Conservation (phyloP, 2,329 filamentous ascomycete species). For the Westerdykella ornata region DNA sequence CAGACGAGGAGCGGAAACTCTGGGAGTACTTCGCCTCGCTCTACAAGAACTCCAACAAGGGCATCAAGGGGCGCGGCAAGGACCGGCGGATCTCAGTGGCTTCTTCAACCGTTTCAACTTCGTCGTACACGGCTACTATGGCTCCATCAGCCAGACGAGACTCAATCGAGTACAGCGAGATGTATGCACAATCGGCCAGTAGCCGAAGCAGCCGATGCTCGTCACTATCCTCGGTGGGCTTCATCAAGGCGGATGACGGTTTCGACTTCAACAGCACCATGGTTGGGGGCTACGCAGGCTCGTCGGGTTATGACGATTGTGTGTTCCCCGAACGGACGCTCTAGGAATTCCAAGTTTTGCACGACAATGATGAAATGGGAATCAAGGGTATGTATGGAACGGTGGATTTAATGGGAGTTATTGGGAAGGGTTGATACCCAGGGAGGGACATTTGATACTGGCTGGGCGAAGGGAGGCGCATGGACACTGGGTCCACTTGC, state of each 20-base stretch:
- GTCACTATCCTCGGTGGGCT: slow-evolving; percentile 29
- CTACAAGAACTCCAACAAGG: slow-evolving; percentile 99
- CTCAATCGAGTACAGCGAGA: slow-evolving; percentile 11
- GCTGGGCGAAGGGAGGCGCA: no score
- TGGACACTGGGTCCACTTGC: no score
- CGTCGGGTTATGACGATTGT: slow-evolving; percentile 28
- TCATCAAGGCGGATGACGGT: slow-evolving; percentile 17
- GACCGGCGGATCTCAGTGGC: slow-evolving; percentile 58
- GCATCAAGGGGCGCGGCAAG: slow-evolving; percentile 92
- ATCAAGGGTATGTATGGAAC: no score
- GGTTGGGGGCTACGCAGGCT: slow-evolving; percentile 20
- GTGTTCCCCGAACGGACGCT: slow-evolving; percentile 33
- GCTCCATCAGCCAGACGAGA: slow-evolving; percentile 16
- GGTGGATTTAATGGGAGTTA: no score
- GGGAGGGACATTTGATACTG: no score
- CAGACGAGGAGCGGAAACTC: slow-evolving; percentile 64
- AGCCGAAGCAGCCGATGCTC: slow-evolving; percentile 33
- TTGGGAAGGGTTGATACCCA: no score
- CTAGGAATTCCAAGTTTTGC: slow-evolving; percentile 7
- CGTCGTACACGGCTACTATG: slow-evolving; percentile 17
- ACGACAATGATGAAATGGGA: no score
- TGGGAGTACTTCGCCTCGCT: slow-evolving; percentile 77
- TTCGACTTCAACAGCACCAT: slow-evolving; percentile 31
- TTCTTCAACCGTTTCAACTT: slow-evolving; percentile 20
- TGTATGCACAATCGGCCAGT: slow-evolving; percentile 23